phyloP scores from a whole-genome alignment of 1,284 basidiomycete genomes.

The Grifola frondosa region DNA sequence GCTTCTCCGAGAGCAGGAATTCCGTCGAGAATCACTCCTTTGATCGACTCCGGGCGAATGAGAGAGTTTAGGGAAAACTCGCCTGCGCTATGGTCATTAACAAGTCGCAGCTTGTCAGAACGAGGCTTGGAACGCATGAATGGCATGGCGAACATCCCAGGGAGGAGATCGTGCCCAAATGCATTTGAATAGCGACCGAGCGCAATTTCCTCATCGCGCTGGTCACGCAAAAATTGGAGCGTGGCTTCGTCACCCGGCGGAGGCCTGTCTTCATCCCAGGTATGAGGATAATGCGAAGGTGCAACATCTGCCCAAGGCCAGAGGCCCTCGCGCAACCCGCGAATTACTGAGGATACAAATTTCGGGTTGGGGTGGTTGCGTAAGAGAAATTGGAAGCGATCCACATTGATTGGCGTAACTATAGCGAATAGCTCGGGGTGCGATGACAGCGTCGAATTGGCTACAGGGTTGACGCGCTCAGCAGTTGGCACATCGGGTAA shows the following conservation, averaged over 20 bases:
- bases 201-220: not conserved
- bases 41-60: not conserved
- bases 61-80: not conserved
- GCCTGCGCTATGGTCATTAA: not conserved
- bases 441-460: not conserved
- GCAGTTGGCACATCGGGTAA: slow-evolving; percentile 10
- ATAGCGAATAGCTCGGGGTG: slow-evolving; percentile 34
- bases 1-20: not conserved
- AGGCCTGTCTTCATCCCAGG: slow-evolving; percentile 17
- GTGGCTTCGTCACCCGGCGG: not conserved
- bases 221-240: not conserved
- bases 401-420: slow-evolving; percentile 35
- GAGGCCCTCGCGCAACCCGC: slow-evolving; percentile 37
- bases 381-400: slow-evolving; percentile 30
- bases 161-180: not conserved
- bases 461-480: slow-evolving; percentile 4
- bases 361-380: slow-evolving; percentile 34
- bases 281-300: slow-evolving; percentile 18
- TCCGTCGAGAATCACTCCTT: not conserved
- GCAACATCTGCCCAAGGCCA: slow-evolving; percentile 38
- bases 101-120: not conserved
- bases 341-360: slow-evolving; percentile 35
- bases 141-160: not conserved
- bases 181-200: not conserved
- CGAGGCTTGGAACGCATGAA: not conserved